Percentiles rank a stretch among this genome's conserved stretches.
Conservation (phyloP, 1,284 basidiomycete species). For the Tylopilus orsonianus region DNA sequence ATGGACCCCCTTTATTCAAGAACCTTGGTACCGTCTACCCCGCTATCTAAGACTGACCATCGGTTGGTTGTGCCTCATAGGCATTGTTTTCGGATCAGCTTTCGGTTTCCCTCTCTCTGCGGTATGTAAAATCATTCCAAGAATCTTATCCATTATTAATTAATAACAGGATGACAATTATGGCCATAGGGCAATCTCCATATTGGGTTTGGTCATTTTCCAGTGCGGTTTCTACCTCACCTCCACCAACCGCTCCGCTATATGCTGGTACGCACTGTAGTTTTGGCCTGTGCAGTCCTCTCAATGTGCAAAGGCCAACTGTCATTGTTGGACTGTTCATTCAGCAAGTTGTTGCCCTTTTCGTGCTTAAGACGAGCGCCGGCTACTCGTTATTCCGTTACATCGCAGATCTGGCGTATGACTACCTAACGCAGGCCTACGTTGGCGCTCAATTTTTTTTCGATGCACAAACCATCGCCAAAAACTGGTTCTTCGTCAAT, state of each 20-base stretch:
- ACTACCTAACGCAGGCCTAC: conserved; percentile 65
- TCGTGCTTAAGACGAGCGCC: conserved; percentile 79
- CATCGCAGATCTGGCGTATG: conserved; percentile 72
- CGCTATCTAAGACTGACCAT: conserved; percentile 53
- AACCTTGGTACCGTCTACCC: conserved; percentile 71
- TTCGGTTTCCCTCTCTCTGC: conserved; percentile 70
- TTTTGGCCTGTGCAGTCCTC: neutral
- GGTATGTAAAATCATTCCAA: conserved; percentile 39
- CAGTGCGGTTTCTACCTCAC: conserved; percentile 68
- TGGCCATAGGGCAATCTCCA: conserved; percentile 78
- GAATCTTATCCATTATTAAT: conserved; percentile 10
- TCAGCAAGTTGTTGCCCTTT: conserved; percentile 82
- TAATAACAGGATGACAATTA: conserved; percentile 57
- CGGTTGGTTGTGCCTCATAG: conserved; percentile 75
- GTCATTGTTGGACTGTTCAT: conserved; percentile 82
- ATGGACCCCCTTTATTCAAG: conserved; percentile 63
- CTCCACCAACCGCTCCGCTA: conserved; percentile 56
- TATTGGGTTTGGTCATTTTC: conserved; percentile 76
- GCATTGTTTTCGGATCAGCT: conserved; percentile 76
- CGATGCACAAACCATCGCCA: conserved; percentile 54
- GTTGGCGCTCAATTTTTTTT: conserved; percentile 81
- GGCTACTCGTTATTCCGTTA: conserved; percentile 82
- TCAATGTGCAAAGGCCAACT: conserved; percentile 57
- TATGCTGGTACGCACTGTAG: conserved; percentile 57
- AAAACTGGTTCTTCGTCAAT: conserved; percentile 82